Base-by-base conservation (phyloP, 169 alveolate genomes). In the Babesia bigemina region DNA sequence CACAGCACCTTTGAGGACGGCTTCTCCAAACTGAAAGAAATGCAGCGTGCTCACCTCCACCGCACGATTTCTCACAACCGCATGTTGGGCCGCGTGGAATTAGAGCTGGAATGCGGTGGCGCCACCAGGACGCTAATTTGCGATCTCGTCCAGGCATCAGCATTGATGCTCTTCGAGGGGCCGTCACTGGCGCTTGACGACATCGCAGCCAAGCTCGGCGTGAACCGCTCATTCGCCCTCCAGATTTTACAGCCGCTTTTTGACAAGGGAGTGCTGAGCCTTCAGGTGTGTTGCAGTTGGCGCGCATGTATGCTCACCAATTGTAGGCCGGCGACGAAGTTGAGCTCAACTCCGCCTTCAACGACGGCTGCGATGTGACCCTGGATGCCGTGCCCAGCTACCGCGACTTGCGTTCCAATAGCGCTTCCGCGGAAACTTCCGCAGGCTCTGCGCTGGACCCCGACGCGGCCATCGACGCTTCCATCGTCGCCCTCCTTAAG, bases 101-200 rank as follows among this genome's bases (percentile, higher is more conserved):
- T 67, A 53, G 76, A 67, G n/a, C 60, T 67, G 22, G 44, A 26
- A 42, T 10, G 33, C 49, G 47, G 16, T 26, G 21, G 19, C 47
- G 62, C 48, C 17, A 26, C 49, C 42, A 77, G 28, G 59, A 67
- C 14, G 4, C 28, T 77, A 49, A 42, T 33, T n/a, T 81, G 88
- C 47, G 79, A 81, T 50, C 21, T 81, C 10, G 59, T 61, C 3
- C 88, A 81, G 66, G 88, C 88, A 0, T 62, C 85, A 11, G 69
- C 75, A 0, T 36, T 81, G 50, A 2, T 81, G 45, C 45, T 81
- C 12, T 81, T 81, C 55, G 56, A 45, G 7, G 66, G 49, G 8
- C n/a, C 21, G 6, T 33, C 75, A 2, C 19, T 63, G 42, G 3
- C 36, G 7, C n/a, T 12, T 10, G 69, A 13, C 29, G 42, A 67